phyloP scores from a whole-genome alignment of 108 stramenopile genomes.

The Hondaea fermentalgiana region DNA sequence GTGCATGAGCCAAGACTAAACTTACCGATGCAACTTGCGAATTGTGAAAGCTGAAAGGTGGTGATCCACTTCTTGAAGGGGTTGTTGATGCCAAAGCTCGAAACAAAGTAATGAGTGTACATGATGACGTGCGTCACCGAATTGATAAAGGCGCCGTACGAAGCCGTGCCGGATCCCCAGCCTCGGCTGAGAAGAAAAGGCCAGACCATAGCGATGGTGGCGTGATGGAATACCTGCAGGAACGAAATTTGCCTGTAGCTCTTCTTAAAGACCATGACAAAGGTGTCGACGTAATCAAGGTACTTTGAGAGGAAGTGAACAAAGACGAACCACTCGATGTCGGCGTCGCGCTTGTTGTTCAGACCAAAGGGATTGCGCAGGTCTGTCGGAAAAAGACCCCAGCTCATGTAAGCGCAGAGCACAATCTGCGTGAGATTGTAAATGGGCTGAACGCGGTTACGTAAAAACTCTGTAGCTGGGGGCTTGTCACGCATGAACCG shows the following conservation, averaged over 20 bases:
- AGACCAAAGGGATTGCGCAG: not conserved
- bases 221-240: slow-evolving; percentile 22
- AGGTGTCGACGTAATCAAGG: slow-evolving; percentile 16
- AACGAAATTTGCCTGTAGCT: not conserved
- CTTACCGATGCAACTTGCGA: not conserved
- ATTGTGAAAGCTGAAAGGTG: not conserved
- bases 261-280: slow-evolving; percentile 10
- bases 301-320: slow-evolving; percentile 12
- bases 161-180: not conserved
- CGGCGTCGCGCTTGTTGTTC: not conserved
- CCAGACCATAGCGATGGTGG: not conserved
- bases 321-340: not conserved
- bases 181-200: not conserved
- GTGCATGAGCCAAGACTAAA: too few species aligned
- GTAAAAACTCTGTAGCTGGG: not conserved
- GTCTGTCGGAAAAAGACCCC: not conserved
- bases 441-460: not conserved
- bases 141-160: not conserved
- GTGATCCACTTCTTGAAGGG: slow-evolving; percentile 2
- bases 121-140: slow-evolving; percentile 9
- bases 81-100: not conserved
- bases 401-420: not conserved
- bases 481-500: not conserved
- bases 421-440: not conserved
- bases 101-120: not conserved